Evolutionary conservation across 2,329 filamentous ascomycete genomes (phyloP).

Genomic region (Hypoxylon sp.): DNA sequence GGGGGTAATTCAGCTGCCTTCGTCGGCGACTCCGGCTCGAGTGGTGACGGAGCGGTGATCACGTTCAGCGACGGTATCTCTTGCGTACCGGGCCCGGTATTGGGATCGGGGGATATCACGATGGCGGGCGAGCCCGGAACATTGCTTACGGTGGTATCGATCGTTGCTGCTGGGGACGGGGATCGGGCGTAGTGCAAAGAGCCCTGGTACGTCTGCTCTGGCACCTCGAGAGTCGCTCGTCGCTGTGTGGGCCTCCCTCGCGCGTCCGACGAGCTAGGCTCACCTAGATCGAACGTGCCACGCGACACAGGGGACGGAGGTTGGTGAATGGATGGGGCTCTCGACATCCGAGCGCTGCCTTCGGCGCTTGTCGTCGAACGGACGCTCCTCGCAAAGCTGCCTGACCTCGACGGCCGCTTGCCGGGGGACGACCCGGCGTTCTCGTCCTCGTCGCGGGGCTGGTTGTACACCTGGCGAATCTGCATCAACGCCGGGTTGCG

Average conservation of each 20-base stretch:
- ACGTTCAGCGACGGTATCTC: neutral
- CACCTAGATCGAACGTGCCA: neutral
- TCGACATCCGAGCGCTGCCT: constrained; percentile 29
- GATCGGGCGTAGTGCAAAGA: constrained; percentile 26
- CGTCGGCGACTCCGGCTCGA: neutral
- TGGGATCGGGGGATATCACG: constrained; percentile 37
- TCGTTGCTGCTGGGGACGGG: neutral
- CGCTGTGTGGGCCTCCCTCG: constrained; percentile 36
- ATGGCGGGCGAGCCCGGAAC: constrained; percentile 33
- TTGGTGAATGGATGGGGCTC: constrained; percentile 19
- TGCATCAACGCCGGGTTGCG: constrained; percentile 53
- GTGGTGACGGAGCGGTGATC: neutral
- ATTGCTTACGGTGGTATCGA: constrained; percentile 13
- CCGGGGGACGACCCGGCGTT: constrained; percentile 41
- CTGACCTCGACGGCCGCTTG: constrained; percentile 47
- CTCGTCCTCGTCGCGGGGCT: constrained; percentile 46
- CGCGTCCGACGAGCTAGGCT: neutral
- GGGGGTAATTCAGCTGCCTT: neutral
- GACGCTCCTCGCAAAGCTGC: constrained; percentile 49
- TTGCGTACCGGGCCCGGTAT: constrained; percentile 6
- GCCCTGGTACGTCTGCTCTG: constrained; percentile 28
- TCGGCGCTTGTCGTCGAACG: constrained; percentile 41
- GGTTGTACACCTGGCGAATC: constrained; percentile 53
- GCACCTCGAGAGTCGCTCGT: constrained; percentile 47
- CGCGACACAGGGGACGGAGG: constrained; percentile 5